Evolutionary conservation across 2,329 filamentous ascomycete species (phyloP), one percentile per base, ranked within the genome.

Genomic region (Huntiella omanensis): DNA sequence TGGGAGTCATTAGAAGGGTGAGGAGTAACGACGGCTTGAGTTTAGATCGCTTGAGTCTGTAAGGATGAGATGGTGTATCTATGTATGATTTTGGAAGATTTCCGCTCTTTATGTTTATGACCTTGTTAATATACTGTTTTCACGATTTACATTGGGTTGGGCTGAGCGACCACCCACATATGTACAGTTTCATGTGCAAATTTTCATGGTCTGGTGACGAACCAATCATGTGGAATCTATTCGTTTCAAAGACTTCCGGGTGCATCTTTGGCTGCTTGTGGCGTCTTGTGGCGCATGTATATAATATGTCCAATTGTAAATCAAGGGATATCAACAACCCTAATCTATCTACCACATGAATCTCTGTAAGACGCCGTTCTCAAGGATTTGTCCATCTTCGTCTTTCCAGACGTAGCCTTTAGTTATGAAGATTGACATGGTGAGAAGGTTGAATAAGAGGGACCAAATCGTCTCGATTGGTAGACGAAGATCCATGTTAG

Each of bases 1-100:
- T 87, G 39, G 81, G 80, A 38, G 81, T 87, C 52, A 75, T 87
- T 42, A 73, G 77, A 58, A 65, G 80, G 47, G 75, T 83, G 48
- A 68, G 75, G 56, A 87, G 82, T 59, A 77, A 79, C 46, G 82
- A 86, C 57, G 70, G 81, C 37, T 60, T 86, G 54, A 86, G 81
- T 54, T 61, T 85, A 48, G 82, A 87, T 62, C 71, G 79, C 47
- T 60, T 87, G 59, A 86, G 81, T 56, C 66, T 87, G 62, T 86
- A 65, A 75, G 35, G n/a, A 17, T 33, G 28, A 15, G 2, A 8
- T 8, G 7, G 19, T 15, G 6, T 38, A 28, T 28, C 6, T 28
- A 28, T 28, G 22, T 28, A 28, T 28, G 22, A 28, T 28, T 28
- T 28, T 28, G 7, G 22, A 7, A 28, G 22, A 28, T 28, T 10